These are phyloP conservation scores for Suillus paluster DNA, from an alignment of 768 basidiomycete genomes.

Conservation along the genomic window DNA sequence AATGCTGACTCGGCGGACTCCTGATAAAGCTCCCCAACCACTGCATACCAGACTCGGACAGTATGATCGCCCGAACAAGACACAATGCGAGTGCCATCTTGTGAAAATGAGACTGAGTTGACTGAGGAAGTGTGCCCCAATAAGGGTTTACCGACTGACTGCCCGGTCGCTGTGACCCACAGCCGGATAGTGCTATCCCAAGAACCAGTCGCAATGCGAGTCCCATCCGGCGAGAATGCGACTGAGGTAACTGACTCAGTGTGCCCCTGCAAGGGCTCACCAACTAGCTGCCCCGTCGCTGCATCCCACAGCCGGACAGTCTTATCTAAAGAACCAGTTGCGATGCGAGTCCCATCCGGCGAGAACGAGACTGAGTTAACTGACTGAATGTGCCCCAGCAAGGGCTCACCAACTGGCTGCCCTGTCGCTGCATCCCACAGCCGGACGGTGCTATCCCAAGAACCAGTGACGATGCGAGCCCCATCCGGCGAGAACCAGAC, in stretches of 20 bases:
- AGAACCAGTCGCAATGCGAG: background rate
- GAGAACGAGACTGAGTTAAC: slow-evolving; percentile 4
- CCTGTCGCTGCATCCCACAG: background rate
- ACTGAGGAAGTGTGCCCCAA: background rate
- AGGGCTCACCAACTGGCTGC: background rate
- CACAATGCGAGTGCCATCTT: background rate
- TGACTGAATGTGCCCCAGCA: background rate
- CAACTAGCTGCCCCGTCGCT: background rate
- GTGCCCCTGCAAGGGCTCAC: background rate
- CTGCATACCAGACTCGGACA: background rate
- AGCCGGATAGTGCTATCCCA: background rate
- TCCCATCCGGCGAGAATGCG: background rate
- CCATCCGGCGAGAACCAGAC: slow-evolving; percentile 4
- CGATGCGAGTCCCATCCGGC: background rate
- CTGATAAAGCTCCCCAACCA: background rate
- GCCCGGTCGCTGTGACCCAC: background rate
- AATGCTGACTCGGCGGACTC: background rate
- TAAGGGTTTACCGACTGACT: background rate
- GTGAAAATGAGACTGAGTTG: slow-evolving; percentile 2
- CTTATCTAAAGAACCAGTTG: background rate
- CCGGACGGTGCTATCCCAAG: background rate
- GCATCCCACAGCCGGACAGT: slow-evolving; percentile 5
- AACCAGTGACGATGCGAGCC: background rate
- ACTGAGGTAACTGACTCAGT: background rate
- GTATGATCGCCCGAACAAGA: background rate